Percentiles rank a stretch among this genome's conserved stretches.
phyloP scores from a whole-genome alignment of 495 filamentous ascomycete genomes.

The Chaetomium cochliodes region DNA sequence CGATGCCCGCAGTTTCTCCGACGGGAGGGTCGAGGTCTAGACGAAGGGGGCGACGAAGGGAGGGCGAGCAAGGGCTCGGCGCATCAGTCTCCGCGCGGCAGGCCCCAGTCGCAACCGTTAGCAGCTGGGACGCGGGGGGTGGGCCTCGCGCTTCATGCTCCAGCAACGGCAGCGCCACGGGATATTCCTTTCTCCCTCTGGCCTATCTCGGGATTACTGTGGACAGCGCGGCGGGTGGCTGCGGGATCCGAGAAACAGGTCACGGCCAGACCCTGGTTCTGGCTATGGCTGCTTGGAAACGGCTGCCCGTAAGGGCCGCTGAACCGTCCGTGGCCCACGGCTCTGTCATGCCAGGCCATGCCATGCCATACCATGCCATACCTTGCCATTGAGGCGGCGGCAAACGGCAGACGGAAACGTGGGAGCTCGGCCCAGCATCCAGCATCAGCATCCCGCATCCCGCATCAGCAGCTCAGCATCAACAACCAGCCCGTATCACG shows the following conservation, averaged over 20 bases:
- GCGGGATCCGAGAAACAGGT: constrained; percentile 17
- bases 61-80: constrained; percentile 12
- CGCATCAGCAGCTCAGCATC: too few relatives aligned
- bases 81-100: constrained; percentile 23
- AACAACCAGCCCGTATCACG: neutral
- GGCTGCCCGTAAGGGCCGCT: constrained; percentile 15
- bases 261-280: neutral
- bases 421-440: neutral
- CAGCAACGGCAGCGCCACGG: too few relatives aligned
- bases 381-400: neutral
- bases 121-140: constrained; percentile 3
- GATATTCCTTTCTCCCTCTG: too few relatives aligned
- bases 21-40: constrained; percentile 13
- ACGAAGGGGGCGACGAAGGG: constrained; percentile 6
- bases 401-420: neutral
- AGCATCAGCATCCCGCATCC: neutral
- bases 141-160: too few relatives aligned
- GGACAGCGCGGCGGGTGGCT: neutral
- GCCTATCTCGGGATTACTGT: neutral
- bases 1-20: constrained; percentile 22
- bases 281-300: neutral
- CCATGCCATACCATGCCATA: neutral
- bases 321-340: constrained; percentile 7
- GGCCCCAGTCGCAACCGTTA: neutral
- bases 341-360: neutral